A percentile compares a stretch with the other conserved stretches of the same genome.
These are phyloP conservation scores for Tagetes erecta DNA, from an alignment of 129 eudicot genomes.

Conservation along the genomic window DNA sequence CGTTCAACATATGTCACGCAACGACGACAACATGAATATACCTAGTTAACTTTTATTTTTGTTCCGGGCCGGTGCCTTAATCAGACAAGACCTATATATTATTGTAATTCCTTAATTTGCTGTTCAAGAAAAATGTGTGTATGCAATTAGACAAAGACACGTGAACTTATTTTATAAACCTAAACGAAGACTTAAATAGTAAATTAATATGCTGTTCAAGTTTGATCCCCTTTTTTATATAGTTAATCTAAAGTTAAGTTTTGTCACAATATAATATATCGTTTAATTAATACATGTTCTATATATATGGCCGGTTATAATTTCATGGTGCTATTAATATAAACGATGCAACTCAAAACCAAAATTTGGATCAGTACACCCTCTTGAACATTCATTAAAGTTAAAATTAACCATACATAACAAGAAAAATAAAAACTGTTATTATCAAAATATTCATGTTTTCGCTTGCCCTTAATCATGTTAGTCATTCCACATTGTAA, in stretches of 20 bases:
- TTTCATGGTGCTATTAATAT: not conserved
- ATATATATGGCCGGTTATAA: not conserved
- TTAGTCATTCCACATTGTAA: constrained; percentile 94
- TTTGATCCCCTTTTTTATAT: not conserved
- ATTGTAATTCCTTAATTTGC: too few relatives aligned
- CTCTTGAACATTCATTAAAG: constrained; percentile 37
- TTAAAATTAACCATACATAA: constrained; percentile 33
- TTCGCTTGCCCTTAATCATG: constrained; percentile 32
- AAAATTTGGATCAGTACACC: constrained; percentile 32
- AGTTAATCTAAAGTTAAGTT: too few relatives aligned
- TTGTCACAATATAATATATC: too few relatives aligned
- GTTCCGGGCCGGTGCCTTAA: too few relatives aligned
- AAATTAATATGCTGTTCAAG: not conserved
- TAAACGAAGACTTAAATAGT: not conserved
- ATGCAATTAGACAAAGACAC: constrained; percentile 7
- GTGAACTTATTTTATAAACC: not conserved
- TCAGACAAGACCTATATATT: too few relatives aligned
- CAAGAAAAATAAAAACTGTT: constrained; percentile 31
- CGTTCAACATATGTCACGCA: too few relatives aligned
- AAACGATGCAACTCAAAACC: constrained; percentile 10
- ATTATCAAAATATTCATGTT: constrained; percentile 34
- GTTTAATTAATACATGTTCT: too few relatives aligned
- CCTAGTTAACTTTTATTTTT: too few relatives aligned
- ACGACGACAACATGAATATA: too few relatives aligned
- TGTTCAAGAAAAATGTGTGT: not conserved